Evolutionary conservation across 163 green algal genomes (phyloP).

Genomic region (Chlorella variabilis): DNA sequence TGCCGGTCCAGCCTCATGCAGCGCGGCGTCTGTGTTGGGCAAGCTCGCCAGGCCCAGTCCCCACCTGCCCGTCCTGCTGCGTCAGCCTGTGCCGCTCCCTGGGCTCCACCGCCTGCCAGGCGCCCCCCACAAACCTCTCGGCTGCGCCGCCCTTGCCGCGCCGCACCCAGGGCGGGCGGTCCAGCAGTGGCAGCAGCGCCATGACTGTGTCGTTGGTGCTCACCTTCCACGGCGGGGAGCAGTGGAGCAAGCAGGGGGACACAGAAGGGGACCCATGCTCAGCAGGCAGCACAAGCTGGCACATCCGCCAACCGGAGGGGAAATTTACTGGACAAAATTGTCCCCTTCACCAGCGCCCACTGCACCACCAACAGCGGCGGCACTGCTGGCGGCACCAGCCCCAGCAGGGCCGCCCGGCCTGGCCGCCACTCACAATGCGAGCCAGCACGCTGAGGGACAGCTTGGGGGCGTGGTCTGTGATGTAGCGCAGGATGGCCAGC

Average conservation of each 20-base stretch:
- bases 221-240: slow-evolving; percentile 52
- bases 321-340: no score
- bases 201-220: slow-evolving; percentile 78
- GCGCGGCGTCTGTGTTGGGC: no score
- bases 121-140: slow-evolving; percentile 64
- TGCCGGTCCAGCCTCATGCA: no score
- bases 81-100: slow-evolving; percentile 73
- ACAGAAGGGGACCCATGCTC: no score
- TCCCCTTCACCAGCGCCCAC: no score
- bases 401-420: background rate
- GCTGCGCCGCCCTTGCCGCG: slow-evolving; percentile 43
- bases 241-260: background rate
- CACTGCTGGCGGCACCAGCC: no score
- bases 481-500: slow-evolving; percentile 84
- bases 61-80: slow-evolving; percentile 80
- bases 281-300: no score
- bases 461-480: slow-evolving; percentile 73
- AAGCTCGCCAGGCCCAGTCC: no score
- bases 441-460: slow-evolving; percentile 77
- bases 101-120: slow-evolving; percentile 69
- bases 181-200: slow-evolving; percentile 83
- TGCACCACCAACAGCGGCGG: no score
- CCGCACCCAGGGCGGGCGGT: slow-evolving; percentile 81
- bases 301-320: no score
- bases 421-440: slow-evolving; percentile 50